These are phyloP conservation scores for Bryopsis sp. DNA, from an alignment of 139 green algal species.

Conservation along the genomic window DNA sequence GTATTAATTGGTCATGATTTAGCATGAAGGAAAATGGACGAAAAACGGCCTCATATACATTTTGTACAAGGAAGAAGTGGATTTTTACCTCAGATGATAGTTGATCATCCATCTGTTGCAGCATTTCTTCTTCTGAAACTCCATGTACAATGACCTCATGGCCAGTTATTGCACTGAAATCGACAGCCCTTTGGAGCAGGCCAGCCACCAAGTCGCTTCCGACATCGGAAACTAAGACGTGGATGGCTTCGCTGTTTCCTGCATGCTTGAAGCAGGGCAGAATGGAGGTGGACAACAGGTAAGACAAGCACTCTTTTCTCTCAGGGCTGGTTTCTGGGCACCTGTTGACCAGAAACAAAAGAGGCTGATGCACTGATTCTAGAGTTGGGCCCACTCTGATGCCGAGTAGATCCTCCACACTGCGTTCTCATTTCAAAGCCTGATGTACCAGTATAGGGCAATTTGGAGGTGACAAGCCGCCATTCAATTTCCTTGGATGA, in stretches of 20 bases:
- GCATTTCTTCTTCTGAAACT: neutral
- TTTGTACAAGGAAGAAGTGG: neutral
- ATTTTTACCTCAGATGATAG: neutral
- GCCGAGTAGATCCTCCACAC: no score
- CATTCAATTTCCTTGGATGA: neutral
- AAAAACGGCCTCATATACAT: neutral
- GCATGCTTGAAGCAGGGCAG: slow-evolving; percentile 13
- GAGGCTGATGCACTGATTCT: neutral
- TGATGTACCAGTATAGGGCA: neutral
- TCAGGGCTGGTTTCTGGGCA: neutral
- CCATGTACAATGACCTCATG: slow-evolving; percentile 5
- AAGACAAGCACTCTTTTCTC: slow-evolving; percentile 10
- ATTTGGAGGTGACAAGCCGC: neutral
- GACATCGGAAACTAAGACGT: slow-evolving; percentile 6
- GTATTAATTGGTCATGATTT: neutral
- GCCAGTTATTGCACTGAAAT: neutral
- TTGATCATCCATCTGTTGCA: neutral
- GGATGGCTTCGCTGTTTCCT: neutral
- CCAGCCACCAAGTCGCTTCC: neutral
- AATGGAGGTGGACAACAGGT: neutral
- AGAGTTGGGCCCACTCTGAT: slow-evolving; percentile 1
- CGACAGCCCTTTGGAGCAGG: neutral
- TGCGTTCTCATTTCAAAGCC: no score
- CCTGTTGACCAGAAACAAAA: neutral
- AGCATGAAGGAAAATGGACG: neutral